A percentile compares a stretch with the other conserved stretches of the same genome.
phyloP scores from a whole-genome alignment of 768 basidiomycete species.

The Suillus cothurnatus region DNA sequence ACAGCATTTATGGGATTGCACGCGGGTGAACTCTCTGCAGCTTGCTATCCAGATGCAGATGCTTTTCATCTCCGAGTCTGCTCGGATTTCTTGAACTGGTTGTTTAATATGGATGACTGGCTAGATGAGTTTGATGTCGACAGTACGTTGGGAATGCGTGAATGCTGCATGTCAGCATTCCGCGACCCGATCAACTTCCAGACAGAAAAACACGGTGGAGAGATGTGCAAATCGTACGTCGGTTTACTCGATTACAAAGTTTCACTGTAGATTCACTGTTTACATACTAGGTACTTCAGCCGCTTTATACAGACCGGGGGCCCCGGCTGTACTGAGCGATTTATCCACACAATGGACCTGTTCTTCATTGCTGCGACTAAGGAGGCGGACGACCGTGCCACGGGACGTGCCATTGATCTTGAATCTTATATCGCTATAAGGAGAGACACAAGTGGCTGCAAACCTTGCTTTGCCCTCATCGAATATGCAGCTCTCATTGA shows the following conservation, averaged over 20 bases:
- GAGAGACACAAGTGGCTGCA: constrained; percentile 55
- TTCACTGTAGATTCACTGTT: constrained; percentile 12
- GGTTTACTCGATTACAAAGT: neutral
- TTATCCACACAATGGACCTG: constrained; percentile 41
- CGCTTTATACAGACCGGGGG: constrained; percentile 41
- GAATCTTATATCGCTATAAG: constrained; percentile 56
- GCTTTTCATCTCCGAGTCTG: constrained; percentile 56
- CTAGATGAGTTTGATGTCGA: constrained; percentile 36
- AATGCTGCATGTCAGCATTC: constrained; percentile 32
- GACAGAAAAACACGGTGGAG: constrained; percentile 30
- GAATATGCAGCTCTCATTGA: constrained; percentile 57
- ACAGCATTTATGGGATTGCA: constrained; percentile 49
- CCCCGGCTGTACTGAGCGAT: constrained; percentile 41
- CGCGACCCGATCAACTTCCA: constrained; percentile 29
- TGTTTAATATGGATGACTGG: constrained; percentile 35
- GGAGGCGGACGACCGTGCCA: constrained; percentile 45
- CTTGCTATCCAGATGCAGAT: constrained; percentile 54
- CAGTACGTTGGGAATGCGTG: constrained; percentile 33
- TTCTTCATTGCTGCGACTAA: constrained; percentile 46
- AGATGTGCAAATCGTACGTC: constrained; percentile 38
- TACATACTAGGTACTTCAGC: constrained; percentile 36
- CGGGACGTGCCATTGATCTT: constrained; percentile 41
- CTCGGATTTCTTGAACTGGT: constrained; percentile 56
- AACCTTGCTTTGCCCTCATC: constrained; percentile 51
- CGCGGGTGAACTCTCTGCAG: constrained; percentile 61